Evolutionary conservation across 1,284 basidiomycete genomes (phyloP).

Genomic region (Naganishia sp.): DNA sequence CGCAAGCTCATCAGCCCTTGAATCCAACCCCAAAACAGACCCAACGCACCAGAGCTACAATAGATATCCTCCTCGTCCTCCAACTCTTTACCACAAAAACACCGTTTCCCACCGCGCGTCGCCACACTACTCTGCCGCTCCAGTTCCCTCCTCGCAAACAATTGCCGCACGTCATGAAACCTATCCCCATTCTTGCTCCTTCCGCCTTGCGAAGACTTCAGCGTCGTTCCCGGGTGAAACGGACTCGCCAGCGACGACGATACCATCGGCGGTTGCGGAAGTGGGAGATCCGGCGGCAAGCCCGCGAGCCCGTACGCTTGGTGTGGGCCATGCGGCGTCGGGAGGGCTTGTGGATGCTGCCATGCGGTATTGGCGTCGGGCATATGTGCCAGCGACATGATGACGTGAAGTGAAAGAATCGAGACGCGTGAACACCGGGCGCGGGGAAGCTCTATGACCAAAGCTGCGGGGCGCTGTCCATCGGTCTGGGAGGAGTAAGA

Average conservation of each 20-base stretch:
- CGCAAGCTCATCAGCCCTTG: background rate
- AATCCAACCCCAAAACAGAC: background rate
- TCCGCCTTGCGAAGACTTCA: background rate
- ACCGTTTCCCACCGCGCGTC: conserved; percentile 31
- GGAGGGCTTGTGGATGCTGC: background rate
- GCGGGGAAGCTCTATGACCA: conserved; percentile 22
- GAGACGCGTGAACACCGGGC: background rate
- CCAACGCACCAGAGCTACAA: conserved; percentile 46
- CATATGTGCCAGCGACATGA: conserved; percentile 7
- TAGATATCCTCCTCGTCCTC: conserved; percentile 46
- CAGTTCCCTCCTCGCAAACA: conserved; percentile 17
- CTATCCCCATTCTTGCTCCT: conserved; percentile 7
- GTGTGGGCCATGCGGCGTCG: too few relatives aligned
- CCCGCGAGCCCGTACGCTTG: too few relatives aligned
- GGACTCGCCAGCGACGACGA: conserved; percentile 10
- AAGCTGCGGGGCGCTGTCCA: conserved; percentile 14
- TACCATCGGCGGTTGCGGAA: background rate
- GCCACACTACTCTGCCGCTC: conserved; percentile 6
- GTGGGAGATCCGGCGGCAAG: conserved; percentile 1
- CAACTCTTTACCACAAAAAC: conserved; percentile 45
- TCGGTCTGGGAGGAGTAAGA: background rate
- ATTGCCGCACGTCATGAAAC: conserved; percentile 20
- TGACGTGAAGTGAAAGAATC: background rate
- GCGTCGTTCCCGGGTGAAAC: conserved; percentile 24
- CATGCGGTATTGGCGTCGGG: background rate